These are phyloP conservation scores for Aleurites moluccanus DNA, from an alignment of 441 rosid species.

Conservation along the genomic window DNA sequence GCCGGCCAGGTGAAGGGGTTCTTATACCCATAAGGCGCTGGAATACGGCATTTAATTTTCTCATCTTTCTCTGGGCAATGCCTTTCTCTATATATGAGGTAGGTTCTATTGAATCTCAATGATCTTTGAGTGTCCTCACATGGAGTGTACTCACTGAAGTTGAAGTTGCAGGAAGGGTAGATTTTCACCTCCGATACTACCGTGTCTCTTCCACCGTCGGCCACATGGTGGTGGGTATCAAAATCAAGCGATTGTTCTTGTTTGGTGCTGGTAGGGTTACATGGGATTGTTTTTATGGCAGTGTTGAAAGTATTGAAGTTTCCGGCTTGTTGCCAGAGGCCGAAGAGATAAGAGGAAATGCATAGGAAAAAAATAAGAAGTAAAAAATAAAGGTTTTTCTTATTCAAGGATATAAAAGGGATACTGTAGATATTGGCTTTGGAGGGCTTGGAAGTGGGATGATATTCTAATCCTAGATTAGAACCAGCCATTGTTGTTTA, in stretches of 20 bases:
- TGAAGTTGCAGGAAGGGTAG: slow-evolving; percentile 47
- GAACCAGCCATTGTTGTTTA: slow-evolving; percentile 32
- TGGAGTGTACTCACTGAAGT: slow-evolving; percentile 67
- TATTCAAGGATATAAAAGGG: slow-evolving; percentile 13
- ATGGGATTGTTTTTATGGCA: not conserved
- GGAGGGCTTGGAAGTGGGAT: slow-evolving; percentile 33
- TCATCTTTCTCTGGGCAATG: slow-evolving; percentile 75
- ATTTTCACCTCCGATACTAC: slow-evolving; percentile 13
- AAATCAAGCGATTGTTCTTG: slow-evolving; percentile 34
- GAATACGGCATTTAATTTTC: slow-evolving; percentile 55
- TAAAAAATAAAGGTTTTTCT: slow-evolving; percentile 18
- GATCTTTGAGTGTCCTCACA: slow-evolving; percentile 70
- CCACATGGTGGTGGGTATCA: slow-evolving; percentile 26
- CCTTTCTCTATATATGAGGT: slow-evolving; percentile 66
- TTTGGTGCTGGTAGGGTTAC: not conserved
- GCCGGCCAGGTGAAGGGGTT: slow-evolving; percentile 74
- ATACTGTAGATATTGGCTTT: slow-evolving; percentile 5
- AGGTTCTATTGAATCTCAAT: slow-evolving; percentile 41
- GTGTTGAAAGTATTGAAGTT: not conserved
- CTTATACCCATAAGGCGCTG: slow-evolving; percentile 78
- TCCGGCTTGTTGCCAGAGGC: slow-evolving; percentile 33
- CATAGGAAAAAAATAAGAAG: slow-evolving; percentile 40
- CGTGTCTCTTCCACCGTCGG: slow-evolving; percentile 13
- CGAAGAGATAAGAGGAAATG: slow-evolving; percentile 43
- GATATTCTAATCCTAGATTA: not conserved